Percentiles rank a stretch among this genome's conserved stretches.
These are phyloP conservation scores for Gloeostereum incarnatum DNA, from an alignment of 768 basidiomycete species.

Conservation along the genomic window DNA sequence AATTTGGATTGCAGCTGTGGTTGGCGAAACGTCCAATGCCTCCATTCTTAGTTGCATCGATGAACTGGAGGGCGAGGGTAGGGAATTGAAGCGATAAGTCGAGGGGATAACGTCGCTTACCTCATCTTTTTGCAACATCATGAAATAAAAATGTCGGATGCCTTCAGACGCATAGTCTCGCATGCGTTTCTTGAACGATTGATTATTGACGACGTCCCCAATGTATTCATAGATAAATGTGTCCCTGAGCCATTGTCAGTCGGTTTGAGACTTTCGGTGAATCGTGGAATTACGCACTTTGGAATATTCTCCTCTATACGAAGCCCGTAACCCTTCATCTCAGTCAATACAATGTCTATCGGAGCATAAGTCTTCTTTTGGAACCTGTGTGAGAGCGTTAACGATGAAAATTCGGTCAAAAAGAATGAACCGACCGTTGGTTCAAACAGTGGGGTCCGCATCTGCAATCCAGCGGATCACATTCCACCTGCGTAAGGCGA, in stretches of 20 bases:
- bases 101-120: slow-evolving; percentile 32
- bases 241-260: slow-evolving; percentile 43
- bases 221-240: slow-evolving; percentile 95
- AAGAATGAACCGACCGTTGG: slow-evolving; percentile 59
- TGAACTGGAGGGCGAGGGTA: slow-evolving; percentile 49
- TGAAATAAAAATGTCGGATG: slow-evolving; percentile 96
- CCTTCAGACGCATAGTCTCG: slow-evolving; percentile 88
- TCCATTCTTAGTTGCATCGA: slow-evolving; percentile 95
- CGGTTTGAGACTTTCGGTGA: neutral
- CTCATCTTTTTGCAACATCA: slow-evolving; percentile 99
- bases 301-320: slow-evolving; percentile 61
- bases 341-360: slow-evolving; percentile 87
- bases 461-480: slow-evolving; percentile 82
- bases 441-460: slow-evolving; percentile 81
- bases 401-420: slow-evolving; percentile 1
- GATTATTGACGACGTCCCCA: slow-evolving; percentile 88
- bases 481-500: slow-evolving; percentile 94
- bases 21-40: slow-evolving; percentile 97
- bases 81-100: neutral
- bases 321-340: slow-evolving; percentile 93
- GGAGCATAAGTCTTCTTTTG: slow-evolving; percentile 76
- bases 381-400: slow-evolving; percentile 46
- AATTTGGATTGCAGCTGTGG: slow-evolving; percentile 96
- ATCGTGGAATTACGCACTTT: slow-evolving; percentile 35
- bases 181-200: slow-evolving; percentile 89